phyloP scores from a whole-genome alignment of 148 eudicot species.

The Linanthus parryae region DNA sequence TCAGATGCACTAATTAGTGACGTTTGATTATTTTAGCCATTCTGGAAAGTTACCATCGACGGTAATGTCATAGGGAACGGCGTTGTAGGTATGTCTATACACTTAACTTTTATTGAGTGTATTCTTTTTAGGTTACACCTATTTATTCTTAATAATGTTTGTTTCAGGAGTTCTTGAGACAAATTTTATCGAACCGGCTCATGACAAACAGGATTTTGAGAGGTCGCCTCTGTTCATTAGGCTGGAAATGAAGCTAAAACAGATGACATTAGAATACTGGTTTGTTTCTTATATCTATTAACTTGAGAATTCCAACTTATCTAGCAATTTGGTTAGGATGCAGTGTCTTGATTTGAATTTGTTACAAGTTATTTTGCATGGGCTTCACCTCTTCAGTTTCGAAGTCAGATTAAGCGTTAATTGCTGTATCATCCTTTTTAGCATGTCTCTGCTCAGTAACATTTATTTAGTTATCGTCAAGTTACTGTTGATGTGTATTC shows the following conservation, averaged over 20 bases:
- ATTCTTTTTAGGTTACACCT: background rate
- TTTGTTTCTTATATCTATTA: conserved; percentile 26
- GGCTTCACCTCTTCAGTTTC: no score
- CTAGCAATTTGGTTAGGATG: no score
- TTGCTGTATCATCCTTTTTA: no score
- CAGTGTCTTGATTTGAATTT: no score
- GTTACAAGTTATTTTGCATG: no score
- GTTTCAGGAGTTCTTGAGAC: conserved; percentile 85
- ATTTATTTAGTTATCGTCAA: no score
- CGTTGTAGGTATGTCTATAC: conserved; percentile 71
- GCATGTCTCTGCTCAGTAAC: no score
- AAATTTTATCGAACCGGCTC: conserved; percentile 95
- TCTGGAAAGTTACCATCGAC: conserved; percentile 92
- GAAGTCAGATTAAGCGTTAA: no score
- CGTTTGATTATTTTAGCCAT: conserved; percentile 75
- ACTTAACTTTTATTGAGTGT: conserved; percentile 4
- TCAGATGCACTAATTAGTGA: background rate
- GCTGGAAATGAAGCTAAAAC: conserved; percentile 75
- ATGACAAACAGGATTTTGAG: conserved; percentile 99
- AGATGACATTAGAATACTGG: conserved; percentile 89
- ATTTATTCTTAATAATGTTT: conserved; percentile 10
- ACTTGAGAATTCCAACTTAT: no score
- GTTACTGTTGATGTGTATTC: no score
- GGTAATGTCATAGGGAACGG: conserved; percentile 74
- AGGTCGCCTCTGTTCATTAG: conserved; percentile 65